Evolutionary conservation across 805 yeast species (phyloP).

Genomic region (Candida michaelii): DNA sequence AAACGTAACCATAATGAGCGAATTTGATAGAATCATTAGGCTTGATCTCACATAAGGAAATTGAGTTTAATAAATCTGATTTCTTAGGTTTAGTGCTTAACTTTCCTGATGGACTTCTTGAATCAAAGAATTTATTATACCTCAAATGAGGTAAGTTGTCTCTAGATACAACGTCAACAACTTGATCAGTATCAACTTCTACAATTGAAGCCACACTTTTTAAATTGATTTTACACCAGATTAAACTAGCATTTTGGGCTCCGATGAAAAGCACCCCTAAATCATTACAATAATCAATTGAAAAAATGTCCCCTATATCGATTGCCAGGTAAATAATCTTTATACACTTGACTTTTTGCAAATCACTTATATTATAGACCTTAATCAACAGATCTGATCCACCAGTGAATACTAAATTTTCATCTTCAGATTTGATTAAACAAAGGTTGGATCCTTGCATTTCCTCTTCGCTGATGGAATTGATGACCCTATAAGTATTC

Average conservation of each 20-base stretch:
- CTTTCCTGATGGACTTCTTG: constrained; percentile 78
- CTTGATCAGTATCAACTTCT: constrained; percentile 1
- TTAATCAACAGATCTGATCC: constrained; percentile 89
- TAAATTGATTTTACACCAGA: constrained; percentile 54
- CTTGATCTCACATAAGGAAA: constrained; percentile 61
- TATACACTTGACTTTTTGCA: constrained; percentile 31
- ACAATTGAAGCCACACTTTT: background rate
- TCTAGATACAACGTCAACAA: constrained; percentile 3
- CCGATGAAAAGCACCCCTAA: constrained; percentile 74
- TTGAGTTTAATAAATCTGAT: constrained; percentile 10
- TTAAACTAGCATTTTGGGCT: constrained; percentile 86
- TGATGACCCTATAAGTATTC: constrained; percentile 45
- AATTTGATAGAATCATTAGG: constrained; percentile 63
- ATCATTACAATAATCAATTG: constrained; percentile 66
- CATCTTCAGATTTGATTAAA: constrained; percentile 54
- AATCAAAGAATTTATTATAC: constrained; percentile 85
- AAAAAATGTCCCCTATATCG: constrained; percentile 93
- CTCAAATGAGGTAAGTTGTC: constrained; percentile 53
- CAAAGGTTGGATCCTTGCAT: constrained; percentile 79
- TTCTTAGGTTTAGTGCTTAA: constrained; percentile 25
- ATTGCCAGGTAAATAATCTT: constrained; percentile 79
- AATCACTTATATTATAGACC: constrained; percentile 66
- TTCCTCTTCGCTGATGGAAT: constrained; percentile 43
- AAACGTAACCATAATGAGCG: constrained; percentile 91
- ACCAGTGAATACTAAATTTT: constrained; percentile 70